Evolutionary conservation across 1,139 yeast species (phyloP), one percentile per base, ranked within the genome.

Genomic region (Diutina scorzettiae): DNA sequence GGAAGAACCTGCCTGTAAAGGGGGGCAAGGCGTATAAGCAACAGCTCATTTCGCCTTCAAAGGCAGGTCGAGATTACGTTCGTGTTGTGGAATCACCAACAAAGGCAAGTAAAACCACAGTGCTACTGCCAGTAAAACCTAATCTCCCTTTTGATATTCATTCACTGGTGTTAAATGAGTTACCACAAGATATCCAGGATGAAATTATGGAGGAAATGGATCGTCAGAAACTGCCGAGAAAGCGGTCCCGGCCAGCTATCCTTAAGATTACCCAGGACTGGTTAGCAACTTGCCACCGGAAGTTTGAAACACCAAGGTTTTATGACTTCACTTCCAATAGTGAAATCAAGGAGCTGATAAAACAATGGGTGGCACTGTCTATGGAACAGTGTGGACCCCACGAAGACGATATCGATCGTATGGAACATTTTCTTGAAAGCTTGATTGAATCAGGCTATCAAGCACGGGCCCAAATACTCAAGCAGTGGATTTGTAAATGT

Each of bases 351-450:
- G 31, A 44, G 1, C 53, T 66, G 43, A 43, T 79, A 3, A 52
- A 56, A 3, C 55, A 59, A 1, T 81, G 89, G 89, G 61, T 79
- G 0, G 47, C 47, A 4, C 57, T 59, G 40, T 66, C 79, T 0
- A 44, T 67, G 4, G 48, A 56, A n/a, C 63, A 59, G 25, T 60
- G 60, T 25, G 82, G 83, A 0, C 87, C 89, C 0, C 80, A 77
- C 51, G 52, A 50, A 3, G 80, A 71, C 29, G 91, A 81, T 51
- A 58, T 77, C 3, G 49, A 50, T 1, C 50, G 66, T 11, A 72
- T 76, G 45, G 53, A 47, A 1, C 46, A 45, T 0, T 65, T 62
- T 47, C 41, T 66, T 8, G 40, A 44, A 17, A 46, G 44, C 14
- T 47, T 65, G 32, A 43, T 58, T 19, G 40, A 45, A 1, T 53